These are phyloP conservation scores for Termitomyces sp. DNA, from an alignment of 768 basidiomycete genomes.

Conservation along the genomic window DNA sequence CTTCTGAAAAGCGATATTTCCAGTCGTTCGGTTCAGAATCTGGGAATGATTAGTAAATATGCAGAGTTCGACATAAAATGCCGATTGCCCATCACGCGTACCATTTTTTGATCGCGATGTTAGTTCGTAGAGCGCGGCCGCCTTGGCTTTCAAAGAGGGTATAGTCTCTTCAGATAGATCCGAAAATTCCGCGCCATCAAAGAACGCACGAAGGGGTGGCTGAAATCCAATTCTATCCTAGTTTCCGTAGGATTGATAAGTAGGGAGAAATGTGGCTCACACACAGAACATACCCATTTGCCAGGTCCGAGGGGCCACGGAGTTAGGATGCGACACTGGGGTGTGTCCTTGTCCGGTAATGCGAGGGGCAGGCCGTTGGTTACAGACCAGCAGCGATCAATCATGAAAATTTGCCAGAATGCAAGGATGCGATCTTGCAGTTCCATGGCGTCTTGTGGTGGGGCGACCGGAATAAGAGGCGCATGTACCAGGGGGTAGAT, in stretches of 20 bases:
- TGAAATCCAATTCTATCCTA: constrained; percentile 12
- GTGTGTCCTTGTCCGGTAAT: constrained; percentile 46
- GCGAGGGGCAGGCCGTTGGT: constrained; percentile 51
- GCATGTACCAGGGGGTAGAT: constrained; percentile 9
- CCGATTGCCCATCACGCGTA: constrained; percentile 18
- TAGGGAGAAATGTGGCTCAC: background rate
- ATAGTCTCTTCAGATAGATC: constrained; percentile 23
- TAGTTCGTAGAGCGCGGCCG: constrained; percentile 50
- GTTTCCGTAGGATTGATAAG: background rate
- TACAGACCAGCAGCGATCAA: constrained; percentile 60
- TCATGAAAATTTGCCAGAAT: constrained; percentile 62
- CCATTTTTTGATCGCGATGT: constrained; percentile 41
- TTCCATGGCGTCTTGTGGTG: constrained; percentile 37
- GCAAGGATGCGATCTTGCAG: constrained; percentile 45
- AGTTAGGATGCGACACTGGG: constrained; percentile 48
- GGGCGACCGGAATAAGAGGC: constrained; percentile 25
- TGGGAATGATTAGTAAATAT: constrained; percentile 18
- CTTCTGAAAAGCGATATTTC: constrained; percentile 35
- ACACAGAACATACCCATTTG: constrained; percentile 13
- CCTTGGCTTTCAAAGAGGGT: constrained; percentile 47
- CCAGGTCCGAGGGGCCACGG: constrained; percentile 36
- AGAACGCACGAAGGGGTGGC: constrained; percentile 23
- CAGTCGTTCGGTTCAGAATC: constrained; percentile 31
- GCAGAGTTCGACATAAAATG: constrained; percentile 6
- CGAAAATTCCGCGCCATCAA: constrained; percentile 22